Evolutionary conservation across 306 rosid genomes (phyloP).

Genomic region (Cotoneaster glaucophyllus): DNA sequence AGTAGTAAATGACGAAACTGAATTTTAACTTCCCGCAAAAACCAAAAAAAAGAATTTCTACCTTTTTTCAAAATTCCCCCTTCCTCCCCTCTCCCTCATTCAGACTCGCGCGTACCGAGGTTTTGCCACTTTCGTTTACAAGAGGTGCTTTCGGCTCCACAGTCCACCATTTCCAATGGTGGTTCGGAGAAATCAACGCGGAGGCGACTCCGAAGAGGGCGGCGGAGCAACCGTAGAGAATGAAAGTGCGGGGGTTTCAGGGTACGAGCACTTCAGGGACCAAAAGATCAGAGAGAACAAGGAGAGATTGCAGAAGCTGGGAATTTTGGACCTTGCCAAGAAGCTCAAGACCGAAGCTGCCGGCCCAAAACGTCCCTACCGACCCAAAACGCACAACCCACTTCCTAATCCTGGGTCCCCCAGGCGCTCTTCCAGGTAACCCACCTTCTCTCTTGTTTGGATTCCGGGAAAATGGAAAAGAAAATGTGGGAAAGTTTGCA

Average conservation of each 20-base stretch:
- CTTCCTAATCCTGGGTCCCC: conserved; percentile 12
- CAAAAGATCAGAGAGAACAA: conserved; percentile 63
- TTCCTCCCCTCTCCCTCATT: not conserved
- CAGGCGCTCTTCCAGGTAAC: conserved; percentile 70
- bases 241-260: not conserved
- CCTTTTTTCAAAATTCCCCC: not conserved
- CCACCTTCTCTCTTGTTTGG: not conserved
- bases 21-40: not conserved
- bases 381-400: not conserved
- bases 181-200: conserved; percentile 14
- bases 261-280: conserved; percentile 52
- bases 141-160: not conserved
- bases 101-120: not conserved
- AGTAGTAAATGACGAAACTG: fast-evolving
- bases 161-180: conserved; percentile 7
- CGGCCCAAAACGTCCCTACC: conserved; percentile 5
- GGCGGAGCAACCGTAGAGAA: not conserved
- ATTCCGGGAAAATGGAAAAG: not conserved
- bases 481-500: not conserved
- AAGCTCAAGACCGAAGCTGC: conserved; percentile 35
- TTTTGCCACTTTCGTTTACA: not conserved
- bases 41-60: too few relatives aligned
- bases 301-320: conserved; percentile 61
- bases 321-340: conserved; percentile 48
- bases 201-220: not conserved